A percentile compares a stretch with the other conserved stretches of the same genome.
These are phyloP conservation scores for Aotearoamyces nothofagi DNA, from an alignment of 2,329 filamentous ascomycete genomes.

Conservation along the genomic window DNA sequence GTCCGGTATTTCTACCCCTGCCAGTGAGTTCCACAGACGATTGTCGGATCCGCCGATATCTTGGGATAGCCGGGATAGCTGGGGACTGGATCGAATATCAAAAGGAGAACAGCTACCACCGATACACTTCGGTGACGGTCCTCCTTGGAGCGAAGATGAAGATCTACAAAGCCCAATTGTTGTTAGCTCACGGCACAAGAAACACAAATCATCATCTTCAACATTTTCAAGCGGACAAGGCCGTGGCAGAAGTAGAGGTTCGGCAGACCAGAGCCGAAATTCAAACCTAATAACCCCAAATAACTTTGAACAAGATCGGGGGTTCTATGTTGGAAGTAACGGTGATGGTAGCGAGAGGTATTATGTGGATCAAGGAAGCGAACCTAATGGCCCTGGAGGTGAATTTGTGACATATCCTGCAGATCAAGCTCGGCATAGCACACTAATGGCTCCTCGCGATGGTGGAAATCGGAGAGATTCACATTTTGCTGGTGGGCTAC, in stretches of 20 bases:
- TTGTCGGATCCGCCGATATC: constrained; percentile 68
- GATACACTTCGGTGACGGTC: constrained; percentile 74
- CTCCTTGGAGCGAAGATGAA: constrained; percentile 90
- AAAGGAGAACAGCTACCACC: constrained; percentile 61
- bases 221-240: constrained; percentile 23
- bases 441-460: constrained; percentile 26
- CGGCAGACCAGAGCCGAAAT: constrained; percentile 25
- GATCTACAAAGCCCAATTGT: constrained; percentile 83
- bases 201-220: constrained; percentile 58
- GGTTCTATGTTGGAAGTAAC: constrained; percentile 50
- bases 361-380: constrained; percentile 54
- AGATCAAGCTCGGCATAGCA: constrained; percentile 44
- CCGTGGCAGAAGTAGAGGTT: constrained; percentile 29
- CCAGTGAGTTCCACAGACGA: constrained; percentile 57
- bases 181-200: constrained; percentile 70
- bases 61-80: constrained; percentile 54
- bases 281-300: constrained; percentile 29
- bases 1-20: constrained; percentile 72
- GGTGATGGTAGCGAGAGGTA: constrained; percentile 61
- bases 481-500: constrained; percentile 32
- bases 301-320: constrained; percentile 43
- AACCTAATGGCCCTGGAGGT: constrained; percentile 62
- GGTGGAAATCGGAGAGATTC: constrained; percentile 33
- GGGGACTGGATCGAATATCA: constrained; percentile 28
- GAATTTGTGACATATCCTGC: constrained; percentile 69